Evolutionary conservation across 2,329 filamentous ascomycete species (phyloP).

Genomic region (Neopestalotiopsis sp.): DNA sequence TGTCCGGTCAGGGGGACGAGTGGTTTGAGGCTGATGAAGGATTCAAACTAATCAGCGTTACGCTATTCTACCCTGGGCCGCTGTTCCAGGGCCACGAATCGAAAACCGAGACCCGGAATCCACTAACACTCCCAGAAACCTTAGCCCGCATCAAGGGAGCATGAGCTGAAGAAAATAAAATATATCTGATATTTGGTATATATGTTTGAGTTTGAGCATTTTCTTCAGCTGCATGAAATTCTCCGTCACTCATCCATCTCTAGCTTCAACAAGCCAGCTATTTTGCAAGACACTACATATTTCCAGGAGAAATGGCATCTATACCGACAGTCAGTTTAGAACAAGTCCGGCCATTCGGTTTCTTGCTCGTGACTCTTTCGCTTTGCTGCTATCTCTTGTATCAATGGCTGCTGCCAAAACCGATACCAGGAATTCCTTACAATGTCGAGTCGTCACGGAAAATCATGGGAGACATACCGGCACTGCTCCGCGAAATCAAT

Average conservation of each 20-base stretch:
- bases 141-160: background rate
- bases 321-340: background rate
- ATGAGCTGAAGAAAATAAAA: background rate
- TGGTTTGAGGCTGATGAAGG: background rate
- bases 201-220: background rate
- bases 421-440: slow-evolving; percentile 26
- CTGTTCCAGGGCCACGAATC: background rate
- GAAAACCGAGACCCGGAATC: background rate
- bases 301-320: background rate
- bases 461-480: slow-evolving; percentile 23
- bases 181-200: background rate
- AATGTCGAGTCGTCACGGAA: slow-evolving; percentile 21
- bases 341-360: slow-evolving; percentile 2
- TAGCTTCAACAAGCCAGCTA: background rate
- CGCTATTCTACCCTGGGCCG: background rate
- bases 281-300: background rate
- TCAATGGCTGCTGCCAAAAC: slow-evolving; percentile 33
- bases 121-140: background rate
- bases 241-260: background rate
- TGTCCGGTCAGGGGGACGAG: background rate
- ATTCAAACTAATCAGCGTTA: background rate
- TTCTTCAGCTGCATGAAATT: background rate
- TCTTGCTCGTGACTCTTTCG: slow-evolving; percentile 1
- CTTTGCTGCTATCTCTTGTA: slow-evolving; percentile 11
- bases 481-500: slow-evolving; percentile 9